Conservation (phyloP, 2,329 filamentous ascomycete species). For the Pyrenophora tritici-repentis region DNA sequence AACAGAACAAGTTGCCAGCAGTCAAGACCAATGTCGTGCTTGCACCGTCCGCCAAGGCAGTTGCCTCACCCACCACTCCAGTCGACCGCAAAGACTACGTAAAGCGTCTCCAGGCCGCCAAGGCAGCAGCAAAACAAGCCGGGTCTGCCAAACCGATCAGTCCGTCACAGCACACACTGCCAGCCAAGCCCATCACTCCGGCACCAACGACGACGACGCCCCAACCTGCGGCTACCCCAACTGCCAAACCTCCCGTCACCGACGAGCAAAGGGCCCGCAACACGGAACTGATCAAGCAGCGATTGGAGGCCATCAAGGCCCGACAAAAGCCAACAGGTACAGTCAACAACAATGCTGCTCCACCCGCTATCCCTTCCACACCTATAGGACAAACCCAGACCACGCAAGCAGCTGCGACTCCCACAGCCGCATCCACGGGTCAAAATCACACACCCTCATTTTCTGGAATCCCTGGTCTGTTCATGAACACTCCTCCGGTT, state of each 20-base stretch:
- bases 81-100: conserved; percentile 77
- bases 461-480: conserved; percentile 58
- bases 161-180: conserved; percentile 27
- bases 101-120: conserved; percentile 74
- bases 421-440: conserved; percentile 3
- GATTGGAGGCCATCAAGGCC: conserved; percentile 67
- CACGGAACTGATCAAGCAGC: conserved; percentile 77
- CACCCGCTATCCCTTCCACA: conserved; percentile 5
- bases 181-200: conserved; percentile 14
- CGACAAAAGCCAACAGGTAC: conserved; percentile 20
- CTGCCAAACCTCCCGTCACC: conserved; percentile 23
- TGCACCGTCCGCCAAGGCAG: conserved; percentile 15
- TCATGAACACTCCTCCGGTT: conserved; percentile 48
- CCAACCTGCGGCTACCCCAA: conserved; percentile 20
- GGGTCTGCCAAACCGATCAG: conserved; percentile 24
- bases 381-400: neutral
- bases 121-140: conserved; percentile 60
- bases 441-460: conserved; percentile 25
- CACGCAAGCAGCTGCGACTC: conserved; percentile 7
- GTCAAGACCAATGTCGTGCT: conserved; percentile 29
- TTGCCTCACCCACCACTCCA: conserved; percentile 34
- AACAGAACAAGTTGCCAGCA: conserved; percentile 21
- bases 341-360: conserved; percentile 13
- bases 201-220: conserved; percentile 17
- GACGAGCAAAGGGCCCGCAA: conserved; percentile 61